phyloP scores from a whole-genome alignment of 305 asterid genomes.

The Rubia peregrina region DNA sequence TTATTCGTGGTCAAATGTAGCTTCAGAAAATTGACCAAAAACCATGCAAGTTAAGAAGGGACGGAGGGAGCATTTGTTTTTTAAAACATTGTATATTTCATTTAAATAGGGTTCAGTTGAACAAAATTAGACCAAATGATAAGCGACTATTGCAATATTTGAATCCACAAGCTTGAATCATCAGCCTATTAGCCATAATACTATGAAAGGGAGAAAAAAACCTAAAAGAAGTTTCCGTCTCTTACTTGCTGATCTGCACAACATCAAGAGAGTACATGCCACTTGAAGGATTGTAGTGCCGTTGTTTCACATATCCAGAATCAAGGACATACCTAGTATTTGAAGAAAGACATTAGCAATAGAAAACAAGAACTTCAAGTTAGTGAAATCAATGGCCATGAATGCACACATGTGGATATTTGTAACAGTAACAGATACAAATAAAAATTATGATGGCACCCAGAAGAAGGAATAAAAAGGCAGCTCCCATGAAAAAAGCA shows the following conservation, averaged over 20 bases:
- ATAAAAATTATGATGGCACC: background rate
- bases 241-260: conserved; percentile 95
- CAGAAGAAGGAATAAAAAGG: background rate
- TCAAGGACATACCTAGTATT: conserved; percentile 78
- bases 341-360: conserved; percentile 8
- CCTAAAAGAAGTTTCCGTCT: background rate
- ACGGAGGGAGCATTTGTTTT: background rate
- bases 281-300: conserved; percentile 86
- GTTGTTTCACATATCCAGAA: conserved; percentile 94
- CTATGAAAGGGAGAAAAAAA: background rate
- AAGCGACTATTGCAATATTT: background rate
- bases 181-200: background rate
- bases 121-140: background rate
- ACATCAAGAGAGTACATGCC: conserved; percentile 97
- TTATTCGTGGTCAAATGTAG: too few relatives aligned
- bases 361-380: background rate
- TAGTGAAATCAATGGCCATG: background rate
- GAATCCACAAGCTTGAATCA: conserved; percentile 4
- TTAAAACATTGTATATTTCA: background rate
- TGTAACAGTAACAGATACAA: background rate
- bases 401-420: background rate
- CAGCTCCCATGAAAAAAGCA: background rate
- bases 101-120: background rate
- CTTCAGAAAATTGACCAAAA: too few relatives aligned
- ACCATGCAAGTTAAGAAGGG: too few relatives aligned